phyloP scores from a whole-genome alignment of 306 rosid genomes.

The Vigna angularis region DNA sequence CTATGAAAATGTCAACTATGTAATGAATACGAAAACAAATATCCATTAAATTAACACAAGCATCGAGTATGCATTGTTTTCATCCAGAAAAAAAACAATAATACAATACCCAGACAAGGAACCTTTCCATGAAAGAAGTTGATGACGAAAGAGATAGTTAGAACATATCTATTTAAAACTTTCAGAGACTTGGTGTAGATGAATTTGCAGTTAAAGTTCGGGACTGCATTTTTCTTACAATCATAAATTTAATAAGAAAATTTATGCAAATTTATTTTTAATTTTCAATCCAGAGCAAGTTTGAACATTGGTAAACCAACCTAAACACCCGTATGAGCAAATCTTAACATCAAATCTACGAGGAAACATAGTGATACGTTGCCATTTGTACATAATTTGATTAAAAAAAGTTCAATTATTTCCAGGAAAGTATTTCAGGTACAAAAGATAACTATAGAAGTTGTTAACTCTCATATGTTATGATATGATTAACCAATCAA shows the following conservation, averaged over 20 bases:
- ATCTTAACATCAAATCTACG: not conserved
- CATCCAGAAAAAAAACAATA: conserved; percentile 16
- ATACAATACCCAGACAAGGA: not conserved
- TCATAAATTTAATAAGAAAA: not conserved
- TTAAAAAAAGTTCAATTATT: not conserved
- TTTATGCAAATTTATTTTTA: not conserved
- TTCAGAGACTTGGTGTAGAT: not conserved
- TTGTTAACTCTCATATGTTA: not conserved
- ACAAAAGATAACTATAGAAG: not conserved
- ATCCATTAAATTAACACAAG: conserved; percentile 12
- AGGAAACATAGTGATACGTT: conserved; percentile 1
- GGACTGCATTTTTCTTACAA: not conserved
- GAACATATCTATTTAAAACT: not conserved
- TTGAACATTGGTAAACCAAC: not conserved
- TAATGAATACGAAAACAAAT: conserved; percentile 6
- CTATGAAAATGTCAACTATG: conserved; percentile 13
- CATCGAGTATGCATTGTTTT: not conserved
- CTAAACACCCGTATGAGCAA: not conserved
- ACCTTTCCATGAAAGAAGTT: not conserved
- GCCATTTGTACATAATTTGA: not conserved
- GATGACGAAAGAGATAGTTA: conserved; percentile 3
- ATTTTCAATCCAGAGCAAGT: not conserved
- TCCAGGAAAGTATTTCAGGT: not conserved
- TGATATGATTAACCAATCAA: conserved; percentile 7
- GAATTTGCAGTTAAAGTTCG: conserved; percentile 7